These are phyloP conservation scores for Phytopythium sindhum DNA, from an alignment of 352 stramenopile species.

Conservation along the genomic window DNA sequence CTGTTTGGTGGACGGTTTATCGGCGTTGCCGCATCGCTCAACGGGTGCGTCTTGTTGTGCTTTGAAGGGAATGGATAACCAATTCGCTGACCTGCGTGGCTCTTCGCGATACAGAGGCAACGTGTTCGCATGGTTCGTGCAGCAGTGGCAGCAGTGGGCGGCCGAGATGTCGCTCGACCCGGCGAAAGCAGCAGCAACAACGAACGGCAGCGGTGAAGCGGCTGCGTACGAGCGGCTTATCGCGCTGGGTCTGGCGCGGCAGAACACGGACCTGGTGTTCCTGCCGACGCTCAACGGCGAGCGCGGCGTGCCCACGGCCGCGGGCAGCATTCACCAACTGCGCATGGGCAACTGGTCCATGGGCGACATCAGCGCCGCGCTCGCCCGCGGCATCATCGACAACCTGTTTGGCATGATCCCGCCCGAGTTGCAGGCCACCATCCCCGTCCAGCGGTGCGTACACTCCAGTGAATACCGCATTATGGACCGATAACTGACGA, in stretches of 20 bases:
- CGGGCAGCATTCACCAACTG: slow-evolving; percentile 45
- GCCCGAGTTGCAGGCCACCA: slow-evolving; percentile 21
- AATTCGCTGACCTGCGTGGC: background rate
- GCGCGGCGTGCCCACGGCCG: slow-evolving; percentile 32
- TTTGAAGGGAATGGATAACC: background rate
- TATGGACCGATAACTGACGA: background rate
- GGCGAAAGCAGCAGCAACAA: slow-evolving; percentile 4
- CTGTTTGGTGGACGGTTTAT: slow-evolving; percentile 49
- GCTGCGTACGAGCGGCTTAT: slow-evolving; percentile 57
- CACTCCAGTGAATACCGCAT: background rate
- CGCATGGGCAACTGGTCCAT: slow-evolving; percentile 65
- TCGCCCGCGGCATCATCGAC: slow-evolving; percentile 59
- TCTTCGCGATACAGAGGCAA: slow-evolving; percentile 39
- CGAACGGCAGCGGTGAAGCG: slow-evolving; percentile 8
- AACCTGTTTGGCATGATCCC: slow-evolving; percentile 78
- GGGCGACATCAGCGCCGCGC: slow-evolving; percentile 64
- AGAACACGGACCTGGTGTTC: slow-evolving; percentile 55
- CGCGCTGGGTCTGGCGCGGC: slow-evolving; percentile 34
- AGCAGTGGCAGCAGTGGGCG: slow-evolving; percentile 54
- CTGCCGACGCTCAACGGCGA: slow-evolving; percentile 70
- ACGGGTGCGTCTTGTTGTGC: slow-evolving; percentile 38
- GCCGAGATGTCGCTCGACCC: slow-evolving; percentile 36
- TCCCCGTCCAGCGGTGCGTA: slow-evolving; percentile 40
- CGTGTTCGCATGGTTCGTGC: slow-evolving; percentile 62
- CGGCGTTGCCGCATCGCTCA: slow-evolving; percentile 71